Conservation (phyloP, 345 rosid species). For the Hevea brasiliensis region DNA sequence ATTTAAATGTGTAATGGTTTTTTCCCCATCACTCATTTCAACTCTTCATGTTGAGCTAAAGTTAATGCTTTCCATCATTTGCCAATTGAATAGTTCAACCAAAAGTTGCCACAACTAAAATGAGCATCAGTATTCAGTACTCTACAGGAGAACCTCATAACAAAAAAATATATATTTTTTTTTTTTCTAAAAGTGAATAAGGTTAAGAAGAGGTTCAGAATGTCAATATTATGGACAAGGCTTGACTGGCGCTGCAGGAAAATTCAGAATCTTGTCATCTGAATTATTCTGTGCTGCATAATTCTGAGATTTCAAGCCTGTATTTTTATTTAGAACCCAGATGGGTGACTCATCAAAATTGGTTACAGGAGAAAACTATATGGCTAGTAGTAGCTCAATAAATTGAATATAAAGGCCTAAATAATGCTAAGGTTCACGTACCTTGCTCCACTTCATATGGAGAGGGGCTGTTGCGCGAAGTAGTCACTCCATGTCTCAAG, state of each 20-base stretch:
- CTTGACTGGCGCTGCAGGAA: background rate
- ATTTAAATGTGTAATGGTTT: background rate
- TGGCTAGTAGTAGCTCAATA: background rate
- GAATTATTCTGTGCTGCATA: background rate
- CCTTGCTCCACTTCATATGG: constrained; percentile 29
- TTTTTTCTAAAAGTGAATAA: background rate
- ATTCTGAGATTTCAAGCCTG: background rate
- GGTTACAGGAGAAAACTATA: background rate
- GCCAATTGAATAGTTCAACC: background rate
- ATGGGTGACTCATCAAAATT: background rate
- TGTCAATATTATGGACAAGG: background rate
- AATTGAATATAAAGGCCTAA: background rate
- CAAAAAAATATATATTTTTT: background rate
- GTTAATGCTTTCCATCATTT: background rate
- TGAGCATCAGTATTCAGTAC: background rate
- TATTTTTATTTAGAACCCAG: background rate
- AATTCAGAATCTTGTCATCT: background rate
- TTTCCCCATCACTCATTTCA: background rate
- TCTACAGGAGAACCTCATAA: background rate
- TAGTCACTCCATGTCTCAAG: constrained; percentile 14
- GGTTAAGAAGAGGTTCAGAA: background rate
- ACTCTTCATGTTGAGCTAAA: background rate
- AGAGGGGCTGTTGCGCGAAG: constrained; percentile 19
- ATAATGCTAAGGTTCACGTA: background rate
- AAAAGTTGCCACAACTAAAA: background rate